Evolutionary conservation across 2,329 filamentous ascomycete genomes (phyloP).

Genomic region (Trichophyton mentagrophytes): DNA sequence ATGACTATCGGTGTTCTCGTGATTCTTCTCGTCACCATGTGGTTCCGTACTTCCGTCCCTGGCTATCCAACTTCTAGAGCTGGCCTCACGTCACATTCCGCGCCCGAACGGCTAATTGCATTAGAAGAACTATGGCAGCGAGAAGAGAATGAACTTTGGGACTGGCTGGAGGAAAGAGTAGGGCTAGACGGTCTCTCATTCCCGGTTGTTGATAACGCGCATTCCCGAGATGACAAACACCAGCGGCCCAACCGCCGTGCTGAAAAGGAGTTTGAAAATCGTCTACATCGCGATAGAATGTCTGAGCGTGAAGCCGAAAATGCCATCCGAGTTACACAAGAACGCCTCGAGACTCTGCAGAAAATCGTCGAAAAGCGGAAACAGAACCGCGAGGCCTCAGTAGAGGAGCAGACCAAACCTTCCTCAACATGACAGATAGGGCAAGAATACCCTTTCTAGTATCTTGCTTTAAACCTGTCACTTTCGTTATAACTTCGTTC

Average conservation of each 20-base stretch:
- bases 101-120: constrained; percentile 58
- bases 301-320: constrained; percentile 61
- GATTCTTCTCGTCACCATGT: constrained; percentile 59
- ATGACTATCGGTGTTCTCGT: constrained; percentile 63
- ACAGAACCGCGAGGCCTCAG: constrained; percentile 5
- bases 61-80: constrained; percentile 27
- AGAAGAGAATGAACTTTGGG: constrained; percentile 82
- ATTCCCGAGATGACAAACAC: constrained; percentile 31
- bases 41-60: constrained; percentile 44
- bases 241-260: constrained; percentile 26
- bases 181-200: constrained; percentile 49
- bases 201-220: constrained; percentile 19
- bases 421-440: not conserved
- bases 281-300: constrained; percentile 53
- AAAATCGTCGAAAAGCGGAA: constrained; percentile 53
- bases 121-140: constrained; percentile 89
- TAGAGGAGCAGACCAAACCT: not conserved
- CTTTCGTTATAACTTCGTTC: not conserved
- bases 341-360: constrained; percentile 66
- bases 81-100: constrained; percentile 28
- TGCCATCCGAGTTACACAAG: constrained; percentile 74
- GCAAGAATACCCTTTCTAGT: not conserved
- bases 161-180: constrained; percentile 80
- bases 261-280: constrained; percentile 40
- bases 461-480: not conserved